phyloP scores from a whole-genome alignment of 495 filamentous ascomycete species.

The Neurospora tetrasperma region DNA sequence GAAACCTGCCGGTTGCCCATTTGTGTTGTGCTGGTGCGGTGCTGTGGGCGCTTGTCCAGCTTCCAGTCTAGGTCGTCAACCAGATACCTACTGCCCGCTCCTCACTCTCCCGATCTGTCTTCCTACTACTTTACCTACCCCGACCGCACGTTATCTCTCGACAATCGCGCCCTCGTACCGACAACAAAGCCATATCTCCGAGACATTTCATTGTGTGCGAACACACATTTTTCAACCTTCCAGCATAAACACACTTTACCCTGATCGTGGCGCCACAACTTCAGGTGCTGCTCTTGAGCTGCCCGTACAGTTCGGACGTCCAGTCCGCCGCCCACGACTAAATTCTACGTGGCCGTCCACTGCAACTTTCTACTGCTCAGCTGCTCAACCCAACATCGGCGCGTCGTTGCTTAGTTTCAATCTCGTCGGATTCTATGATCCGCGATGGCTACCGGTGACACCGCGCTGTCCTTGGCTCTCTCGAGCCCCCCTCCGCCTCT shows the following conservation, averaged over 20 bases:
- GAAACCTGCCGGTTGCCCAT: constrained; percentile 5
- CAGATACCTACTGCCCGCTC: background rate
- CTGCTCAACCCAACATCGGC: constrained; percentile 10
- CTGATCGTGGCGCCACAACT: constrained; percentile 10
- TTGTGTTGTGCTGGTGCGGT: constrained; percentile 11
- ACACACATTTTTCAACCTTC: background rate
- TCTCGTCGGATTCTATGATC: constrained; percentile 12
- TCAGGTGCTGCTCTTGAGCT: constrained; percentile 7
- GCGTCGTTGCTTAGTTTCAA: background rate
- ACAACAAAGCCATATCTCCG: background rate
- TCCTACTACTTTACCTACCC: background rate
- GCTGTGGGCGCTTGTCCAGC: constrained; percentile 15
- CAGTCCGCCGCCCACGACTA: constrained; percentile 3
- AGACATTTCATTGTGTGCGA: background rate
- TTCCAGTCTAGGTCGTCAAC: constrained; percentile 10
- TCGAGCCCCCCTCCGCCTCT: constrained; percentile 35
- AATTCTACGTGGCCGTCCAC: constrained; percentile 18
- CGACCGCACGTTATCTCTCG: background rate
- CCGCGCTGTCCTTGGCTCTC: constrained; percentile 30
- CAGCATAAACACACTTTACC: background rate
- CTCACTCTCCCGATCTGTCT: constrained; percentile 3
- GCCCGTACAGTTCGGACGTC: constrained; percentile 11
- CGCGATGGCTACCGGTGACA: constrained; percentile 38
- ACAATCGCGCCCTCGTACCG: constrained; percentile 8
- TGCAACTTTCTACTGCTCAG: constrained; percentile 7